phyloP scores from a whole-genome alignment of 805 yeast genomes.

The Spathaspora sp. region DNA sequence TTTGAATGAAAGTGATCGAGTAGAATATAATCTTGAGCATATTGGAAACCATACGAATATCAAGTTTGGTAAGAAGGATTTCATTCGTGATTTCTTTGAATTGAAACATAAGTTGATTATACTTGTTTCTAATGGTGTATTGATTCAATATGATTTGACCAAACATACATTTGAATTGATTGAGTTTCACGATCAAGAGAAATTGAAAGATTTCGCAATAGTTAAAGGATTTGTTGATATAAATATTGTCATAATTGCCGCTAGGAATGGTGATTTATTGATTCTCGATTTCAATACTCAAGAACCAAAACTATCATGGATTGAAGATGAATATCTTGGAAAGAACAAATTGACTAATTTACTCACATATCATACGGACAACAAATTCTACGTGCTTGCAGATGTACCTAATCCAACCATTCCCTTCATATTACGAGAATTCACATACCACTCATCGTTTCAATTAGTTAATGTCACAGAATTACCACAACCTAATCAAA shows the following conservation, averaged over 20 bases:
- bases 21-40: slow-evolving; percentile 24
- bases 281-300: slow-evolving; percentile 23
- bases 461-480: slow-evolving; percentile 22
- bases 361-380: slow-evolving; percentile 23
- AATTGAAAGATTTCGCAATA: slow-evolving; percentile 37
- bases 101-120: slow-evolving; percentile 39
- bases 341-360: slow-evolving; percentile 48
- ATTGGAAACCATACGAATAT: slow-evolving; percentile 26
- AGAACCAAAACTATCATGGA: slow-evolving; percentile 22
- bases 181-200: slow-evolving; percentile 12
- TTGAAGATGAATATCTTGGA: slow-evolving; percentile 16
- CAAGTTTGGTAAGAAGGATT: slow-evolving; percentile 44
- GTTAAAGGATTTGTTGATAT: slow-evolving; percentile 38
- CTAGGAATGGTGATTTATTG: slow-evolving; percentile 40
- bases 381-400: slow-evolving; percentile 35
- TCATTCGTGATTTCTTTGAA: slow-evolving; percentile 57
- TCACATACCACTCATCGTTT: slow-evolving; percentile 19
- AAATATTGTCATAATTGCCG: slow-evolving; percentile 22
- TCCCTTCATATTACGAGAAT: slow-evolving; percentile 42
- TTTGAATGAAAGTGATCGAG: slow-evolving; percentile 18
- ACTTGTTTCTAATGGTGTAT: slow-evolving; percentile 58
- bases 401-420: slow-evolving; percentile 71
- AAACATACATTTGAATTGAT: slow-evolving; percentile 22
- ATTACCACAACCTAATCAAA: slow-evolving; percentile 39
- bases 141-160: slow-evolving; percentile 28